Conservation (phyloP, 768 basidiomycete species). For the Omphalotus guepiniiformis region DNA sequence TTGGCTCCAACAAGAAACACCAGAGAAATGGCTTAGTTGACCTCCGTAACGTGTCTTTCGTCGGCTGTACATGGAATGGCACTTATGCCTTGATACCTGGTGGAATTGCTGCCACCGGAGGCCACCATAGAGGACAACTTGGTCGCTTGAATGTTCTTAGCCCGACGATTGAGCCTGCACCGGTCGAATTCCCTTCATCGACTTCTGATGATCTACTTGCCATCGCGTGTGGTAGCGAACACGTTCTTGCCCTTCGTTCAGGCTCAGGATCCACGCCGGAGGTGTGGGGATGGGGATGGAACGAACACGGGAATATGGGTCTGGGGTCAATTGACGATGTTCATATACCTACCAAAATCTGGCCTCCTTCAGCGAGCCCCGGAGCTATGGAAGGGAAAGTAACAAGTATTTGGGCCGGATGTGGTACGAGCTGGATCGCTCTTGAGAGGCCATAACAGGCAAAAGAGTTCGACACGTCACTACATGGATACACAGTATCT, state of each 20-base stretch:
- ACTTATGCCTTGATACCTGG: constrained; percentile 41
- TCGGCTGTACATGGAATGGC: constrained; percentile 79
- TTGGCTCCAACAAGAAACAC: constrained; percentile 72
- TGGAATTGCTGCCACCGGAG: constrained; percentile 42
- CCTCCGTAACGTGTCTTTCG: constrained; percentile 21
- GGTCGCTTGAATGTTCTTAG: constrained; percentile 32
- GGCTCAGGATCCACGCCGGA: constrained; percentile 20
- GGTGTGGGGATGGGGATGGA: constrained; percentile 95
- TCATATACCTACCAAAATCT: constrained; percentile 44
- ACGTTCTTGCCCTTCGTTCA: constrained; percentile 50
- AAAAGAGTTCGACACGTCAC: too few relatives aligned
- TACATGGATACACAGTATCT: too few relatives aligned
- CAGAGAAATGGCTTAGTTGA: constrained; percentile 47
- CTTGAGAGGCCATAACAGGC: constrained; percentile 1
- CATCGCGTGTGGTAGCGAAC: constrained; percentile 82
- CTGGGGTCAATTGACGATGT: constrained; percentile 56
- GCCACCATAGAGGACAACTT: constrained; percentile 64
- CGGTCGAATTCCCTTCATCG: constrained; percentile 19
- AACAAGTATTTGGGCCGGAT: constrained; percentile 20
- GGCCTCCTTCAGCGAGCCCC: constrained; percentile 33
- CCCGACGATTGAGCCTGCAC: constrained; percentile 1
- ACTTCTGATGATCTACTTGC: constrained; percentile 14
- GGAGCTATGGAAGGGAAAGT: not conserved
- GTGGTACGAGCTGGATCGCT: constrained; percentile 42
- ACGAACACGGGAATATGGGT: constrained; percentile 95